phyloP scores from a whole-genome alignment of 2,329 filamentous ascomycete genomes.

The Alternaria longipes region DNA sequence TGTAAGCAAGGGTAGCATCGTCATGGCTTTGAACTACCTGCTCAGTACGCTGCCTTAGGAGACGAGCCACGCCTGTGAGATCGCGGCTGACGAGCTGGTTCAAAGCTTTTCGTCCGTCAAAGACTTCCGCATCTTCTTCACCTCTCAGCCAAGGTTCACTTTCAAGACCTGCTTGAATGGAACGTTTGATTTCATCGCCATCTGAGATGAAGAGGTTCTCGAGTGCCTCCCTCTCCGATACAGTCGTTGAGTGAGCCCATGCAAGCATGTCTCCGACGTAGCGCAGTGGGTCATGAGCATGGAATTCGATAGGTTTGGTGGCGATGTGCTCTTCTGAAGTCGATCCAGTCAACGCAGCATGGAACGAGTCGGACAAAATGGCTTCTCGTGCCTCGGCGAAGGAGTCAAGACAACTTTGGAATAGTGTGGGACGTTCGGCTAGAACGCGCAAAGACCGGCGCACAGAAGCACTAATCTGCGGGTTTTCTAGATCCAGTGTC shows the following conservation, averaged over 20 bases:
- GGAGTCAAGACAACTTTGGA: conserved; percentile 91
- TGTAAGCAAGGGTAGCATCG: conserved; percentile 87
- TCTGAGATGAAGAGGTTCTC: conserved; percentile 92
- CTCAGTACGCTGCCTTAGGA: conserved; percentile 89
- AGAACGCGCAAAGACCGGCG: conserved; percentile 84
- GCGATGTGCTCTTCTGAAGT: conserved; percentile 64
- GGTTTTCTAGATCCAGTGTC: conserved; percentile 89
- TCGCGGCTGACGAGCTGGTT: conserved; percentile 88
- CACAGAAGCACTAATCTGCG: conserved; percentile 87
- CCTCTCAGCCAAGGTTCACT: conserved; percentile 83
- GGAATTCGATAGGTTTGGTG: conserved; percentile 89
- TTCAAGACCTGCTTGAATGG: conserved; percentile 79
- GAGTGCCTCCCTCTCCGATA: conserved; percentile 91
- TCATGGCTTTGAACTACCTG: conserved; percentile 93
- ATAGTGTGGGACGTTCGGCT: conserved; percentile 86
- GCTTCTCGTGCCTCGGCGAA: conserved; percentile 91
- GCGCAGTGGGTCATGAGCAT: conserved; percentile 87
- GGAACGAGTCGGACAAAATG: conserved; percentile 87
- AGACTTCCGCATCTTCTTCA: conserved; percentile 63
- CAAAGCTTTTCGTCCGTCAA: conserved; percentile 83
- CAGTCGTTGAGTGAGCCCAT: conserved; percentile 93
- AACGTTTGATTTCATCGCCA: conserved; percentile 85
- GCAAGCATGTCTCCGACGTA: conserved; percentile 98
- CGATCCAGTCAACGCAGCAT: conserved; percentile 82
- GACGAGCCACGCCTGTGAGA: conserved; percentile 78